These are phyloP conservation scores for Nannochloropsis salina DNA, from an alignment of 108 stramenopile species.

Conservation along the genomic window DNA sequence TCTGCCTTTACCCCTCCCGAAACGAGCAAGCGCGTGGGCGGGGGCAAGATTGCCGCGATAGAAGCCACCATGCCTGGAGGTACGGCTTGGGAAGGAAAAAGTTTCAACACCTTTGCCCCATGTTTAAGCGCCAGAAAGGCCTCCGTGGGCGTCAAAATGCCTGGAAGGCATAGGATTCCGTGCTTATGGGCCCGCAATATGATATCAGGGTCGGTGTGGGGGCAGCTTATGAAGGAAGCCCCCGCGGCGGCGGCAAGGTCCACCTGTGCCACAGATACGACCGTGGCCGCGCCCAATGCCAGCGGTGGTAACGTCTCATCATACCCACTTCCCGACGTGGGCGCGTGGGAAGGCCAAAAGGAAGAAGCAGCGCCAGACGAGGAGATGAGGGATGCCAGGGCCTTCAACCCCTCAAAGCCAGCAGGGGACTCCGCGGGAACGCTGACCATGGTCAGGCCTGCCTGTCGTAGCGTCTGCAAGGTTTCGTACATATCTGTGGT, in stretches of 20 bases:
- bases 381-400: not conserved
- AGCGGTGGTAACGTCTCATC: not conserved
- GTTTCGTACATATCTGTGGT: not conserved
- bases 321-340: no score
- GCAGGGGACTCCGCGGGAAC: not conserved
- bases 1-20: slow-evolving; percentile 6
- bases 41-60: not conserved
- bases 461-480: not conserved
- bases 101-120: not conserved
- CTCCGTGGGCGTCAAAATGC: not conserved
- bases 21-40: not conserved
- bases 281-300: not conserved
- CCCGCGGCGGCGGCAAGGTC: not conserved
- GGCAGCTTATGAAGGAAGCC: not conserved
- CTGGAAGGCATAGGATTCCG: not conserved
- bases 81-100: not conserved
- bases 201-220: not conserved
- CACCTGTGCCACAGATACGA: not conserved
- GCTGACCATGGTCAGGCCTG: slow-evolving; percentile 12
- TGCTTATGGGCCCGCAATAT: not conserved
- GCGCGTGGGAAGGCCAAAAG: not conserved
- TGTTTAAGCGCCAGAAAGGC: not conserved
- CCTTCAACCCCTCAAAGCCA: not conserved
- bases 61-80: not conserved
- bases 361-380: not conserved